Evolutionary conservation across 805 yeast genomes (phyloP), one percentile per base, ranked within the genome.

Genomic region (Saccharomyces mikatae): DNA sequence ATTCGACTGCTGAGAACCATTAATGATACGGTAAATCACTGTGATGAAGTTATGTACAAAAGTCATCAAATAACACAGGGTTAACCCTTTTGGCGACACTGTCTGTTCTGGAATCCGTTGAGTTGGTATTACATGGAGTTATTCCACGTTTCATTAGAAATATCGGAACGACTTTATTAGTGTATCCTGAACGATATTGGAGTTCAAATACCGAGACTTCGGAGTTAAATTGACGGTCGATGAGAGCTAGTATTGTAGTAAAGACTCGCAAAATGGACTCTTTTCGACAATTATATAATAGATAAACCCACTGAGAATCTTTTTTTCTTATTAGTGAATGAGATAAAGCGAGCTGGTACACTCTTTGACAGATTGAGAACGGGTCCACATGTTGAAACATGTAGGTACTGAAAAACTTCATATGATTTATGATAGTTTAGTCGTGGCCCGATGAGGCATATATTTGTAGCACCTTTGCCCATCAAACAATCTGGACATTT

Each of bases 1-100:
- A 52, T 52, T 50, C 46, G 13, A 57, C 56, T 3, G 59, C 59
- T 47, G 54, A 41, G 32, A 50, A 57, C 60, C 59, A 55, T 30
- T 54, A 44, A 48, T 49, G 46, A 11, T 32, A 31, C 2, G 62
- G 60, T 44, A 57, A 24, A 6, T 51, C 22, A 10, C 50, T 51
- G 4, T 52, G 13, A 4, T 27, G n/a, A 11, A 59, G 27, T 13
- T 55, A 13, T 1, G 62, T 51, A 6, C 59, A 48, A 50, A 58
- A 57, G 47, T 59, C 62, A 46, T 57, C 54, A 22, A 59, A 26
- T 2, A 57, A 47, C 4, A 56, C 53, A 3, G 52, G 46, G 46
- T 57, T 57, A 17, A 48, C 14, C 1, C 60, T 41, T 56, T 53
- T 58, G 30, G 59, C 59, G 14, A 57, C 50, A 36, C 59, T 59